Percentiles rank a stretch among this genome's conserved stretches.
phyloP scores from a whole-genome alignment of 139 green algal genomes.

The Auxenochlorella pyrenoidosa region DNA sequence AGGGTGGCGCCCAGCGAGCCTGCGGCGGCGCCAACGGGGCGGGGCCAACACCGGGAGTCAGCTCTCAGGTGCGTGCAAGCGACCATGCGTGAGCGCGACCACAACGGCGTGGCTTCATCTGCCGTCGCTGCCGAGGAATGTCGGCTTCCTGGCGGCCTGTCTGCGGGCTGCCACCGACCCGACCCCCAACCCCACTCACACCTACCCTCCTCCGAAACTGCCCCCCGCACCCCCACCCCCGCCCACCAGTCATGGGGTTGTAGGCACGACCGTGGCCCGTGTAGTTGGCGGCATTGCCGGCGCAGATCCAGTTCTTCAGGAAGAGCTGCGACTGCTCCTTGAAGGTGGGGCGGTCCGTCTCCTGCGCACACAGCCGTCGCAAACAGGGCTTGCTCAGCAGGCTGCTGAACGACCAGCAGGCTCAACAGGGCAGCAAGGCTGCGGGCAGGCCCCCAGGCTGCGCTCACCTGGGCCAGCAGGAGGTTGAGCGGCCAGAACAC shows the following conservation, averaged over 20 bases:
- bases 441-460: too few relatives aligned
- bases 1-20: constrained; percentile 63
- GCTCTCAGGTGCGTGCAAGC: too few relatives aligned
- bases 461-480: constrained; percentile 50
- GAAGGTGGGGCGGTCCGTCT: constrained; percentile 62
- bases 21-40: neutral
- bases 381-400: too few relatives aligned
- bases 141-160: too few relatives aligned
- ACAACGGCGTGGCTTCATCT: too few relatives aligned
- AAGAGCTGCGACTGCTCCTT: constrained; percentile 52
- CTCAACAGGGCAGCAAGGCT: too few relatives aligned
- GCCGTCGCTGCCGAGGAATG: too few relatives aligned
- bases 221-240: neutral
- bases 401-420: too few relatives aligned
- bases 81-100: too few relatives aligned
- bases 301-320: constrained; percentile 63
- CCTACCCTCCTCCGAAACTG: too few relatives aligned
- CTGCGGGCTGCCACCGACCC: too few relatives aligned
- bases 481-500: constrained; percentile 65
- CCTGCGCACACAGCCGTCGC: neutral
- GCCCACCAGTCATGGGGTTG: constrained; percentile 44
- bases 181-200: neutral
- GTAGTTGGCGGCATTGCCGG: constrained; percentile 52
- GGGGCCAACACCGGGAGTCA: too few relatives aligned
- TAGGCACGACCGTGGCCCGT: constrained; percentile 59